Percentiles rank a stretch among this genome's conserved stretches.
phyloP scores from a whole-genome alignment of 768 basidiomycete species.

The Tricholomella constricta region DNA sequence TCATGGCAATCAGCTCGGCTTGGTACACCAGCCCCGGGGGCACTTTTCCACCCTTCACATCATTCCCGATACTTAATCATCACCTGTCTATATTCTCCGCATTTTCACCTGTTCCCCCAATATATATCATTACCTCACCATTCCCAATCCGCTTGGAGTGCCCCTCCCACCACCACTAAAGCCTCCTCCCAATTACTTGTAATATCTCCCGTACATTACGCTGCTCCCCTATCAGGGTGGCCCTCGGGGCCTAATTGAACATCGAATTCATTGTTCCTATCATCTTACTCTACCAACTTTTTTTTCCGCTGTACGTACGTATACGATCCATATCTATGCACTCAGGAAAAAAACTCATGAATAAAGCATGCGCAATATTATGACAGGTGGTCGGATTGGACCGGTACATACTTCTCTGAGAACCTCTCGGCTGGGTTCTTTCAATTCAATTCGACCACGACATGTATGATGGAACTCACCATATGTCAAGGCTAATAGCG shows the following conservation, averaged over 20 bases:
- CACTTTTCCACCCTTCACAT: constrained; percentile 18
- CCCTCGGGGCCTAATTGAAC: constrained; percentile 18
- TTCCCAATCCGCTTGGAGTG: constrained; percentile 6
- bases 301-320: constrained; percentile 21
- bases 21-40: constrained; percentile 29
- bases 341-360: constrained; percentile 7
- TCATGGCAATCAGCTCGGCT: constrained; percentile 22
- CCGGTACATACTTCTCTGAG: neutral
- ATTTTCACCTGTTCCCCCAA: constrained; percentile 23
- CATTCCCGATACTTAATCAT: constrained; percentile 21
- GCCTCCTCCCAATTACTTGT: constrained; percentile 26
- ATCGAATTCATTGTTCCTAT: constrained; percentile 17
- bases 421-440: neutral
- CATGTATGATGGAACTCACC: neutral
- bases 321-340: constrained; percentile 8
- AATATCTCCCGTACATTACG: constrained; percentile 33
- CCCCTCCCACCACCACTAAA: constrained; percentile 19
- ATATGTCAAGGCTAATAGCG: too few relatives aligned
- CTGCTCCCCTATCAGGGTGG: constrained; percentile 17
- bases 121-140: constrained; percentile 21
- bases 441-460: neutral
- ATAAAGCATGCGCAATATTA: neutral
- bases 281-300: constrained; percentile 16
- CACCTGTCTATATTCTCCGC: constrained; percentile 25
- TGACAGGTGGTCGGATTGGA: neutral